phyloP scores from a whole-genome alignment of 768 basidiomycete species.

The Boletus rubroflammeus region DNA sequence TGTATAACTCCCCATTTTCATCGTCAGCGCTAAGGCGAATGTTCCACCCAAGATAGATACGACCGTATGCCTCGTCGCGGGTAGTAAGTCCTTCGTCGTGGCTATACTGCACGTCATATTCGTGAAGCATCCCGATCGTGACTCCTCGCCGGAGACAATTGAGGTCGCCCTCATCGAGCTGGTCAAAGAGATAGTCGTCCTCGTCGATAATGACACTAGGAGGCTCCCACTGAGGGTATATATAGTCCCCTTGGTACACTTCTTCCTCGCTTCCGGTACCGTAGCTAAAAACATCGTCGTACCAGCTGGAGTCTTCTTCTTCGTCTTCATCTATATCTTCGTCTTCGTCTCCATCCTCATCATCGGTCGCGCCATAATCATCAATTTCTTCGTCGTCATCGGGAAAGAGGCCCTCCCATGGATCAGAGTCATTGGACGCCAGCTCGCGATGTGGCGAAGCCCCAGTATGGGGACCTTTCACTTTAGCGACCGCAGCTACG shows the following conservation, averaged over 20 bases:
- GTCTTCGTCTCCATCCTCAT: conserved; percentile 22
- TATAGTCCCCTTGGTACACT: conserved; percentile 39
- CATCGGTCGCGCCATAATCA: conserved; percentile 27
- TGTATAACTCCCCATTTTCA: conserved; percentile 37
- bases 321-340: conserved; percentile 30
- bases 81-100: conserved; percentile 55
- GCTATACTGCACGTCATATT: conserved; percentile 51
- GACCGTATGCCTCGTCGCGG: conserved; percentile 38
- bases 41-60: conserved; percentile 69
- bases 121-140: conserved; percentile 53
- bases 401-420: conserved; percentile 70
- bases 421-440: conserved; percentile 46
- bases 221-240: conserved; percentile 56
- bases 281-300: conserved; percentile 35
- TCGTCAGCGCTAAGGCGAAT: conserved; percentile 45
- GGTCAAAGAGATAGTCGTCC: conserved; percentile 34
- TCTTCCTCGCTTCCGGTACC: conserved; percentile 36
- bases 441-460: conserved; percentile 24
- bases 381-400: conserved; percentile 43
- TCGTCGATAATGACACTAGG: conserved; percentile 39
- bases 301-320: conserved; percentile 30
- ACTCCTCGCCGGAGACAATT: conserved; percentile 57
- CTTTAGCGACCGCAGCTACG: conserved; percentile 44
- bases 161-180: conserved; percentile 34
- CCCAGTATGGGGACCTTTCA: conserved; percentile 29